Base-by-base conservation (phyloP, 148 eudicot species). In the Chenopodium album region DNA sequence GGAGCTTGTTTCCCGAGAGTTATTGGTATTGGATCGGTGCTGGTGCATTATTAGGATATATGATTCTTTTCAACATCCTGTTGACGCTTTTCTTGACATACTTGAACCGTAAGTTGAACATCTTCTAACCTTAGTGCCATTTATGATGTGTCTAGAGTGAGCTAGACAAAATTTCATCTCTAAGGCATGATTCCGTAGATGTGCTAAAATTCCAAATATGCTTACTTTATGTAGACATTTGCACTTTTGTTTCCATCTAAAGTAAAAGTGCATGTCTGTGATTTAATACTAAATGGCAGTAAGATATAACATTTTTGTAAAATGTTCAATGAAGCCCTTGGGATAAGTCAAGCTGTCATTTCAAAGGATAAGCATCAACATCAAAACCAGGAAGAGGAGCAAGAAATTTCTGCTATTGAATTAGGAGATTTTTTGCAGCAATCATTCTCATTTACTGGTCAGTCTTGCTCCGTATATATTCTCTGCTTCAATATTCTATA, bases 11-110 rank as follows among this genome's bases (percentile, higher is more conserved):
- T 90, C 93, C 97, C 0, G 87, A 92, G 81, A 84, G 86, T 80
- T 92, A 94, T 88, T 97, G 99, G 99, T 94, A 90, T 81, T 97
- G 99, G 99, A 91, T 97, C 82, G 99, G 99, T 12, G 91, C 88
- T 81, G 97, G 95, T 72, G 99, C 99, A 69, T 88, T 97, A 84
- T 82, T 97, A 70, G 98, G 99, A 71, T 97, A 94, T 72, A 90
- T 86, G 67, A 56, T 92, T 69, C 63, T 94, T 79, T 88, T 97
- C 91, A 94, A 97, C 87, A 72, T 90, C 73, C 94, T 94, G 84
- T 92, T 91, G 87, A 92, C 95, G 23, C 80, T 96, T 73, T 89
- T 89, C 89, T 84, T 97, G 90, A 89, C 97, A 68, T 90, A 88
- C 82, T 93, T 97, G 66, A 94, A 97, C 73, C 98, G 99, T 97